Conservation (phyloP, 495 filamentous ascomycete genomes). For the Pseudevernia furfuracea region DNA sequence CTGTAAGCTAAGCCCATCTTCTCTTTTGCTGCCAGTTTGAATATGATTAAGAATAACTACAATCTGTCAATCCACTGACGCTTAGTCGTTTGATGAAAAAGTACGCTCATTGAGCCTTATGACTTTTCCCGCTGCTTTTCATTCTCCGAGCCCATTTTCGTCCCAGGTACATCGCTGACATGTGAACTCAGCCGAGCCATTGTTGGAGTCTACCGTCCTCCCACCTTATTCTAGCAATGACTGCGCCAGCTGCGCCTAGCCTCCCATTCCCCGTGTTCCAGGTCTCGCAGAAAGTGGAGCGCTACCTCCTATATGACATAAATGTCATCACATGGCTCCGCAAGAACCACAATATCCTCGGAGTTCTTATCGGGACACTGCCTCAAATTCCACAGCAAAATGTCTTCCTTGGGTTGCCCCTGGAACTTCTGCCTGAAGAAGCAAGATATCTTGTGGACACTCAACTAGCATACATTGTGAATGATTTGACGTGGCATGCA, state of each 20-base stretch:
- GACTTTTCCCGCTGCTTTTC: background rate
- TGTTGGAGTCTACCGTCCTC: background rate
- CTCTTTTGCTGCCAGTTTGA: background rate
- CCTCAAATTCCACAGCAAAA: constrained; percentile 93
- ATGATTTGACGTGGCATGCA: constrained; percentile 63
- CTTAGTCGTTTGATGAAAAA: constrained; percentile 30
- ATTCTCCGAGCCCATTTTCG: background rate
- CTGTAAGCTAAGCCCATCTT: background rate
- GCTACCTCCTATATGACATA: constrained; percentile 85
- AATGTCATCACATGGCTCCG: constrained; percentile 74
- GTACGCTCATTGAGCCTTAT: constrained; percentile 18
- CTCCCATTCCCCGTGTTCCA: constrained; percentile 74
- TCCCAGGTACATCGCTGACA: background rate
- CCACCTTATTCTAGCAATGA: constrained; percentile 22
- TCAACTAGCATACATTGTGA: constrained; percentile 67
- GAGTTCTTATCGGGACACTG: constrained; percentile 77
- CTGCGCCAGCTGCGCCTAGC: constrained; percentile 24
- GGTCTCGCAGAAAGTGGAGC: constrained; percentile 49
- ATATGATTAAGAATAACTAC: constrained; percentile 39
- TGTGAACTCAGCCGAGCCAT: background rate
- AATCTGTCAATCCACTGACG: constrained; percentile 93
- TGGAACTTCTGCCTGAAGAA: constrained; percentile 89
- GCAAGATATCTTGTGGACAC: constrained; percentile 75
- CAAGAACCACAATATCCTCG: constrained; percentile 74
- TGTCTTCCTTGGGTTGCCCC: constrained; percentile 79